Percentiles rank a stretch among this genome's conserved stretches.
These are phyloP conservation scores for Picea abies DNA, from an alignment of 83 land plant genomes.

Conservation along the genomic window DNA sequence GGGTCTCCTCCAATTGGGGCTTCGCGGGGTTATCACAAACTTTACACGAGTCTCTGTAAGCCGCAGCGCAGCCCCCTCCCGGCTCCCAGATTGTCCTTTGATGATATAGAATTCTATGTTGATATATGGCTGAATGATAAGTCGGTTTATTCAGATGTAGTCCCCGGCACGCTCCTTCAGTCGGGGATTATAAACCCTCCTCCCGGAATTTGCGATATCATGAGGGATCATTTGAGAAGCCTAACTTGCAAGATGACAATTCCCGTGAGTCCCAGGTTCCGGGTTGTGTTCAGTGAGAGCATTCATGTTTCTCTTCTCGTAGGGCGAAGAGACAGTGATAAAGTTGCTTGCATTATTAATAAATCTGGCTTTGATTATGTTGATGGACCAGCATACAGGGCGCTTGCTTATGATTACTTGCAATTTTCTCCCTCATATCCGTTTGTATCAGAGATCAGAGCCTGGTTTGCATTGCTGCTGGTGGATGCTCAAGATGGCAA, in stretches of 20 bases:
- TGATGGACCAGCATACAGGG: conserved; percentile 73
- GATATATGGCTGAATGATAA: conserved; percentile 76
- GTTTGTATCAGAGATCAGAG: conserved; percentile 80
- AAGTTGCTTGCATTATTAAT: conserved; percentile 76
- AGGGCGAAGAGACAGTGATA: conserved; percentile 66
- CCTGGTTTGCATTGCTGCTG: conserved; percentile 85
- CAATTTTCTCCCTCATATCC: conserved; percentile 76
- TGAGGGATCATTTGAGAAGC: conserved; percentile 58
- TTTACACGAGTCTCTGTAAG: conserved; percentile 57
- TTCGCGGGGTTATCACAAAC: conserved; percentile 55
- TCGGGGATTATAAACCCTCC: conserved; percentile 63
- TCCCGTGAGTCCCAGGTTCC: conserved; percentile 66
- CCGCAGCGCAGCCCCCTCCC: conserved; percentile 47
- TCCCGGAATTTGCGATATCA: conserved; percentile 57
- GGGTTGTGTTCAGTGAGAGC: conserved; percentile 38
- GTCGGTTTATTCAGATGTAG: conserved; percentile 71
- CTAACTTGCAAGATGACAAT: conserved; percentile 77
- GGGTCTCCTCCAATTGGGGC: conserved; percentile 39
- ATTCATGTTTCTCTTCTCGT: conserved; percentile 75
- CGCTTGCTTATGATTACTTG: conserved; percentile 86
- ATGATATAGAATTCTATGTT: conserved; percentile 77
- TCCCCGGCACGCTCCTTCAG: conserved; percentile 58
- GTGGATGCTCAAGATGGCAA: conserved; percentile 47
- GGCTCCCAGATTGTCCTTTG: conserved; percentile 74
- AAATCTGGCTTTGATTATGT: conserved; percentile 76